Conservation (phyloP, 352 stramenopile species). For the Phytopythium boreale region DNA sequence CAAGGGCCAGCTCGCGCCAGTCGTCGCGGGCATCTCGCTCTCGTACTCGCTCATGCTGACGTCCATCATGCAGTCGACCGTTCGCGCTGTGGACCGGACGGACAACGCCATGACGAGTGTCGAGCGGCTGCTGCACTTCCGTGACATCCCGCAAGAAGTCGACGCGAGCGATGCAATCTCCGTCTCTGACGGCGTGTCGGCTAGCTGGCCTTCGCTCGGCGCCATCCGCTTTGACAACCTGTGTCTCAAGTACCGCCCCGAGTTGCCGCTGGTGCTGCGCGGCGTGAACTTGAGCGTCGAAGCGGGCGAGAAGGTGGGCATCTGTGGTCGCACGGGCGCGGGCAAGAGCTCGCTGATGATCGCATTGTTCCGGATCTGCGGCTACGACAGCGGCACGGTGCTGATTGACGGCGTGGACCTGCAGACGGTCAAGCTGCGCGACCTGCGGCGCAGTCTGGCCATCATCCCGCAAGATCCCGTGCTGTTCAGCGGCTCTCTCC, state of each 20-base stretch:
- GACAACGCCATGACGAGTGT: conserved; percentile 50
- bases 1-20: conserved; percentile 27
- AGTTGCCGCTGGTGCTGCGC: conserved; percentile 35
- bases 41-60: conserved; percentile 31
- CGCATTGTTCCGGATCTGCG: conserved; percentile 41
- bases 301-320: conserved; percentile 47
- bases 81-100: conserved; percentile 34
- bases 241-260: conserved; percentile 28
- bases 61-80: conserved; percentile 43
- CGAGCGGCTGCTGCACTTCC: conserved; percentile 33
- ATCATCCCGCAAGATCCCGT: conserved; percentile 84
- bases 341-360: conserved; percentile 50
- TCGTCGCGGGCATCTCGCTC: conserved; percentile 26
- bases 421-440: conserved; percentile 20
- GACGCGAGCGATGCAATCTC: conserved; percentile 17
- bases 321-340: conserved; percentile 41
- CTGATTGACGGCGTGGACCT: conserved; percentile 86
- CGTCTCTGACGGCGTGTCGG: conserved; percentile 1
- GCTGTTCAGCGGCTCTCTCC: conserved; percentile 86
- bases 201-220: conserved; percentile 26
- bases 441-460: conserved; percentile 34
- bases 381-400: conserved; percentile 59
- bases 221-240: conserved; percentile 22
- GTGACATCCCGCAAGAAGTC: conserved; percentile 23
- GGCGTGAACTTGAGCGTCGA: conserved; percentile 29